A percentile compares a stretch with the other conserved stretches of the same genome.
These are phyloP conservation scores for Thelephora aurantiotincta DNA, from an alignment of 768 basidiomycete genomes.

Conservation along the genomic window DNA sequence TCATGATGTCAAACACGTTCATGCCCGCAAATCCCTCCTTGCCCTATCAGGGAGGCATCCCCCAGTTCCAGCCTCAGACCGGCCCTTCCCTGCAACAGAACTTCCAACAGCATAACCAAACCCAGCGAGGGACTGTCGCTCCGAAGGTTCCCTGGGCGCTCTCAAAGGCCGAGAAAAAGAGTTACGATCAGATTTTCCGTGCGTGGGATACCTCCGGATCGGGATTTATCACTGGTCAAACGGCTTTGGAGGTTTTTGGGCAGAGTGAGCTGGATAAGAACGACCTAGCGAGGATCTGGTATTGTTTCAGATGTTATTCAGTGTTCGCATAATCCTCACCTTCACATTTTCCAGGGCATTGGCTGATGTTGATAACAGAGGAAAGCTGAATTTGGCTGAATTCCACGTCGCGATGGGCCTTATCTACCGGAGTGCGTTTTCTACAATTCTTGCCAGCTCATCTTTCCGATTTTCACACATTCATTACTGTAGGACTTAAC, in stretches of 20 bases:
- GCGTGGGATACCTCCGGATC: constrained; percentile 80
- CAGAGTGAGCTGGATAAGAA: constrained; percentile 82
- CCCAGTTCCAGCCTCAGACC: constrained; percentile 48
- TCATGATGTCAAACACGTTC: constrained; percentile 85
- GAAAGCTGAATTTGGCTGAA: constrained; percentile 89
- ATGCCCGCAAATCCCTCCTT: constrained; percentile 64
- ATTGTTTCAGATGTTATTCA: constrained; percentile 14
- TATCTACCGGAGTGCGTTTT: constrained; percentile 80
- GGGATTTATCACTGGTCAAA: constrained; percentile 78
- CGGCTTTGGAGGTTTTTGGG: constrained; percentile 86
- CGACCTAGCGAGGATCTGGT: constrained; percentile 92
- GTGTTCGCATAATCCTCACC: background rate
- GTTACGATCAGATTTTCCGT: constrained; percentile 91
- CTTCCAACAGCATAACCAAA: constrained; percentile 78
- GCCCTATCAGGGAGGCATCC: constrained; percentile 44
- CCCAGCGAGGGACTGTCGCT: constrained; percentile 45
- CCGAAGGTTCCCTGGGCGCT: constrained; percentile 79
- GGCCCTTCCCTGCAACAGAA: constrained; percentile 62
- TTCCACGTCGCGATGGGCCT: constrained; percentile 98
- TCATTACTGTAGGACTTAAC: constrained; percentile 51
- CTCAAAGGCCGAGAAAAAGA: constrained; percentile 85
- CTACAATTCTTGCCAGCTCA: background rate
- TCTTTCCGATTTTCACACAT: background rate
- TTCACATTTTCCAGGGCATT: constrained; percentile 49
- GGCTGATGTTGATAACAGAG: constrained; percentile 86